Base-by-base conservation (phyloP, 495 filamentous ascomycete genomes). In the Penicillium robsamsonii region DNA sequence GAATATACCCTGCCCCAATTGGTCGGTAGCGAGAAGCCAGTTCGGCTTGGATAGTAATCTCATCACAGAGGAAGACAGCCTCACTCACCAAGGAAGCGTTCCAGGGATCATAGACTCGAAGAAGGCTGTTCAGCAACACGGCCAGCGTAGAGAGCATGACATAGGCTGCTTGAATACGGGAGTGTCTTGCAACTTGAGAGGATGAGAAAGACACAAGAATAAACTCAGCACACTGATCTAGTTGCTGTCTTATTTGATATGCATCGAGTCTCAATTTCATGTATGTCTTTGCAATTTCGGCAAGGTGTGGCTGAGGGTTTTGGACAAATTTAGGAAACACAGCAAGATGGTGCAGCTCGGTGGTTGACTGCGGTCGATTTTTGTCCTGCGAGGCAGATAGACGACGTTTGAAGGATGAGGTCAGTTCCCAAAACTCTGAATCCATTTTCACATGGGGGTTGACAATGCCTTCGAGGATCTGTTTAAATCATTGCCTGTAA, bases 391-490 rank as follows among this genome's bases (percentile, higher is more conserved):
- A 7, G 3, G 53, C 4, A 2, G 55, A 50, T 2, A 40, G 27
- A 11, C 43, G 50, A 15, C 51, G 53, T 27, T 25, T 22, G 33
- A 61, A 61, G 8, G 44, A 27, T 1, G 59, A 35, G 30, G 50
- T 48, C 2, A 62, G 41, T 15, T 60, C 52, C 53, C 58, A 66
- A 24, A 67, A 66, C 22, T 54, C 49, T 9, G 56, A 56, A 11
- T 49, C 46, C 37, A 75, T 59, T n/a, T 58, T 56, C 17, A 75
- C 64, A 1, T 55, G 56, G 7, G 64, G 63, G n/a, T 72, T 63
- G 24, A 64, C 59, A 12, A 71, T 59, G 17, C 62, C 67, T 54
- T 74, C 69, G n/a, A 75, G 44, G 18, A 74, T 66, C 73, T 75
- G 29, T 35, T n/a, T 5, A 3, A 10, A 8, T 33, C 24, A 24